Evolutionary conservation across 1,139 yeast genomes (phyloP), one percentile per base, ranked within the genome.

Genomic region (Scheffersomyces segobiensis): DNA sequence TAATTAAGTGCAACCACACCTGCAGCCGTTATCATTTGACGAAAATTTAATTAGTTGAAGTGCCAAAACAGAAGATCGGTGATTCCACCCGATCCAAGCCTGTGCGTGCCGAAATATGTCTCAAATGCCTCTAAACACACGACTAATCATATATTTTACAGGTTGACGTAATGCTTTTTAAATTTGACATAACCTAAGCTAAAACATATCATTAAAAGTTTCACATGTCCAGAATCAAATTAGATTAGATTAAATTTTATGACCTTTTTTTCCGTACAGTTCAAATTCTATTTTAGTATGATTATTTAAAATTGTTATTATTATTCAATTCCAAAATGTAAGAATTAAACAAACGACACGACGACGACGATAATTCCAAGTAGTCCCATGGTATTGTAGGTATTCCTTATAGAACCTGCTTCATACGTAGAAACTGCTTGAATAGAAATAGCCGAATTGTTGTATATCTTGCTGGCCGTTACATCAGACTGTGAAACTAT

Each of bases 1-100:
- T 32, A 32, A 12, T 32, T 10, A 14, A 32, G 17, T 32, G 42
- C 50, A 48, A 20, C 50, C 50, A 48, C 50, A 48, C 50, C 50
- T 48, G 50, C 50, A 48, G 21, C 50, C 21, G 24, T 48, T 48
- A 48, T 48, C 50, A 48, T 48, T 48, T 48, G 50, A 48, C 50
- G 50, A 48, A 48, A 48, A 47, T 10, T 48, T 20, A 19, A 48
- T 48, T 48, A 21, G 21, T 21, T 48, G 21, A 32, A 32, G 42
- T 32, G 42, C 42, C 17, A 32, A 32, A 10, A 32, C 32, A 32
- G 42, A 7, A 32, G 17, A 32, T 32, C 42, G 42, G 32, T 32
- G 17, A 32, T 32, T 32, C 42, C 12, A 32, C 17, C 42, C 42
- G 26, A 7, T 24, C 6, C 7, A 5, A 24, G 5, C 26, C 26